A percentile compares a stretch with the other conserved stretches of the same genome.
These are phyloP conservation scores for Botrytis tulipae DNA, from an alignment of 2,329 filamentous ascomycete species.

Conservation along the genomic window DNA sequence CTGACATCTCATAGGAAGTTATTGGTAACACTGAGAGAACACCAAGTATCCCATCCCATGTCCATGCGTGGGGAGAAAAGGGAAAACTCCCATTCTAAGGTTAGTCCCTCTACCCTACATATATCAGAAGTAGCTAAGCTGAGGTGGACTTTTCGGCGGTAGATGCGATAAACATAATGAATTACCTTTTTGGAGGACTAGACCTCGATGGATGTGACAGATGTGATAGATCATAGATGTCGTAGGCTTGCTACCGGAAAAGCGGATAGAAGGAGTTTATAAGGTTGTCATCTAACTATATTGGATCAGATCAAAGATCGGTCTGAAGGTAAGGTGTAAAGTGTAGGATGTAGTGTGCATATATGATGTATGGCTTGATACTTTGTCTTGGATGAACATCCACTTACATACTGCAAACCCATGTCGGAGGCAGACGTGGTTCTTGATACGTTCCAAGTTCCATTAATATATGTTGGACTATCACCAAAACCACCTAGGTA, in stretches of 20 bases:
- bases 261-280: background rate
- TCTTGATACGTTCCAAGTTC: background rate
- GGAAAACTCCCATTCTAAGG: background rate
- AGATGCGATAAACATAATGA: constrained; percentile 13
- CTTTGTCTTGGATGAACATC: background rate
- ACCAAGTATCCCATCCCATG: background rate
- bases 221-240: background rate
- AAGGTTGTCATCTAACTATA: background rate
- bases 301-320: background rate
- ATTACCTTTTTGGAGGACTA: background rate
- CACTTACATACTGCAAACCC: background rate
- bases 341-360: background rate
- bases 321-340: background rate
- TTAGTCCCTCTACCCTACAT: background rate
- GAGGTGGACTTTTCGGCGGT: background rate
- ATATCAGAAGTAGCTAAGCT: background rate
- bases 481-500: background rate
- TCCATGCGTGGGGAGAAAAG: background rate
- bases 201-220: background rate
- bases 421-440: background rate
- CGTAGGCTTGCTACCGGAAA: background rate
- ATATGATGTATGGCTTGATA: background rate
- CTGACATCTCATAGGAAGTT: background rate
- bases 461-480: background rate
- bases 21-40: background rate